phyloP scores from a whole-genome alignment of 2,329 filamentous ascomycete genomes.

The Colletotrichum magnum region DNA sequence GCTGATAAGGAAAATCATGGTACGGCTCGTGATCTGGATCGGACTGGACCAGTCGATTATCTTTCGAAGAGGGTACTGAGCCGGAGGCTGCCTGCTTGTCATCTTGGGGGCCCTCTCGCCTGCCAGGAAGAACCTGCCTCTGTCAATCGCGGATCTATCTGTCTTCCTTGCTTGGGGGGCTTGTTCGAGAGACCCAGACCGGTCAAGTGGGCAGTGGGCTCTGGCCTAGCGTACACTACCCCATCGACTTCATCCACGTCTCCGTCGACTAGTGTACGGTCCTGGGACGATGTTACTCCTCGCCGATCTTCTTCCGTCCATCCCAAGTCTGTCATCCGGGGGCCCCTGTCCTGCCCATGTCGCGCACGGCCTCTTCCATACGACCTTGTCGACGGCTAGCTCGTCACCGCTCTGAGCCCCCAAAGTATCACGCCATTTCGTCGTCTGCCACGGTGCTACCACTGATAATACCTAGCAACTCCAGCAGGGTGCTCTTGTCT shows the following conservation, averaged over 20 bases:
- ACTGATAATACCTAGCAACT: conserved; percentile 7
- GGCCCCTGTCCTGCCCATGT: conserved; percentile 12
- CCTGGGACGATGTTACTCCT: conserved; percentile 21
- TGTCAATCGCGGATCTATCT: conserved; percentile 16
- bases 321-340: conserved; percentile 32
- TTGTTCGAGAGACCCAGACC: conserved; percentile 5
- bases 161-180: conserved; percentile 16
- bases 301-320: conserved; percentile 32
- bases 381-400: conserved; percentile 25
- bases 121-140: conserved; percentile 6
- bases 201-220: conserved; percentile 11
- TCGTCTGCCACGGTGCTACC: conserved; percentile 23
- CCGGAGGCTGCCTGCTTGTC: conserved; percentile 21
- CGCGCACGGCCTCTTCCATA: conserved; percentile 30
- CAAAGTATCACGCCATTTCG: conserved; percentile 38
- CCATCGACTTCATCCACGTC: conserved; percentile 22
- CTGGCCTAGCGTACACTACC: neutral
- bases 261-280: conserved; percentile 19
- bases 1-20: conserved; percentile 8
- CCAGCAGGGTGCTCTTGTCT: conserved; percentile 1
- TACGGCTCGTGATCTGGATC: conserved; percentile 11
- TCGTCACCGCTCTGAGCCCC: conserved; percentile 37
- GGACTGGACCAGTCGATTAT: conserved; percentile 16
- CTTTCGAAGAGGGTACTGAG: neutral
- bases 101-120: conserved; percentile 15